phyloP scores from a whole-genome alignment of 2,329 filamentous ascomycete genomes.

The Plectosphaerella sp. region DNA sequence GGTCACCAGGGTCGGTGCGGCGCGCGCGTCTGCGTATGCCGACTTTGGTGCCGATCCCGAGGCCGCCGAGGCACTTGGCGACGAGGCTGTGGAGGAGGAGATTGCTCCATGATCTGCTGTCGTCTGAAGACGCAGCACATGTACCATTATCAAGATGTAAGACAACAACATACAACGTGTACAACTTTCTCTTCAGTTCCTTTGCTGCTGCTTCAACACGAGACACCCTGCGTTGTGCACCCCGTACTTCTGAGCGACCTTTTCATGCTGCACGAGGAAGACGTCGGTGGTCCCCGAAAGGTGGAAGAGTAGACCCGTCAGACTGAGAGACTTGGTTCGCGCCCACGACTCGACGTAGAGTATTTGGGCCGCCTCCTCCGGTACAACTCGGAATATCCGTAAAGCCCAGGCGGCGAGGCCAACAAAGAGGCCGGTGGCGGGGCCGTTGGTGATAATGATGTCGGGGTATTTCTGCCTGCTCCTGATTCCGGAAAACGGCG shows the following conservation, averaged over 20 bases:
- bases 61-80: conserved; percentile 15
- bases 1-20: conserved; percentile 34
- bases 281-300: conserved; percentile 62
- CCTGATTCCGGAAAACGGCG: conserved; percentile 16
- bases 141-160: neutral
- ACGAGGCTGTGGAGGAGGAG: conserved; percentile 14
- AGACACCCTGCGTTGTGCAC: conserved; percentile 31
- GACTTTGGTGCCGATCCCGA: conserved; percentile 34
- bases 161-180: neutral
- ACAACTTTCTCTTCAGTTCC: neutral
- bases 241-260: conserved; percentile 46
- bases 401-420: conserved; percentile 44
- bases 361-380: conserved; percentile 58
- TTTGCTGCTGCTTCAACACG: conserved; percentile 17
- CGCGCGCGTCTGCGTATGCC: conserved; percentile 36
- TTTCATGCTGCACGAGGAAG: conserved; percentile 78
- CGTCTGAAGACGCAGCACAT: neutral
- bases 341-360: conserved; percentile 95
- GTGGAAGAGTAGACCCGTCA: conserved; percentile 76
- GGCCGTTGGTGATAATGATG: conserved; percentile 81
- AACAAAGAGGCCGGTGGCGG: conserved; percentile 80
- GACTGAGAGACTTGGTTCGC: conserved; percentile 72
- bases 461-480: conserved; percentile 52
- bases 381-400: conserved; percentile 39
- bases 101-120: neutral